These are phyloP conservation scores for Globisporangium irregulare DNA, from an alignment of 352 stramenopile genomes.

Conservation along the genomic window DNA sequence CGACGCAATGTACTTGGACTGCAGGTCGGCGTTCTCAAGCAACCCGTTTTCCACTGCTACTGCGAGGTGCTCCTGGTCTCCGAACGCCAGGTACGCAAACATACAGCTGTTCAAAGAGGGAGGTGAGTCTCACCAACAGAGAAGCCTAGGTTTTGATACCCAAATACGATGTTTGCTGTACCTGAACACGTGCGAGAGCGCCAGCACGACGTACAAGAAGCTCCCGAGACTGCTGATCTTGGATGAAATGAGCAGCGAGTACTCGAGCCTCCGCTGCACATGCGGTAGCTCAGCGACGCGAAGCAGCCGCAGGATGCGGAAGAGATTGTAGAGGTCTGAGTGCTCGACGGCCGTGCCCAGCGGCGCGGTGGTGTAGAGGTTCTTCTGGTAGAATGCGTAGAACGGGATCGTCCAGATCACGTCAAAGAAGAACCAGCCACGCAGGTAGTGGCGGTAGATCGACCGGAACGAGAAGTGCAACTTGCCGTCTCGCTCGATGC, in stretches of 20 bases:
- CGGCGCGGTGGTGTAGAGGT: constrained; percentile 19
- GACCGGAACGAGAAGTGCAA: constrained; percentile 59
- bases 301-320: constrained; percentile 45
- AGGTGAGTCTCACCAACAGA: background rate
- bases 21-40: constrained; percentile 49
- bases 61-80: constrained; percentile 45
- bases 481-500: constrained; percentile 65
- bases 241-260: constrained; percentile 73
- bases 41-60: constrained; percentile 36
- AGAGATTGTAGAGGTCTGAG: constrained; percentile 43
- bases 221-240: constrained; percentile 72
- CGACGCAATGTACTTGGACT: constrained; percentile 68
- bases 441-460: constrained; percentile 52
- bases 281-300: constrained; percentile 53
- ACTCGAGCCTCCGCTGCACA: constrained; percentile 61
- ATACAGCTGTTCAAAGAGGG: constrained; percentile 31
- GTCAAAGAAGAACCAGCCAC: constrained; percentile 58
- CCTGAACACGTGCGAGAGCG: constrained; percentile 82
- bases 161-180: constrained; percentile 1
- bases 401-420: constrained; percentile 69
- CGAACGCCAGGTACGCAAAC: constrained; percentile 70
- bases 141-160: background rate
- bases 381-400: constrained; percentile 47
- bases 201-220: constrained; percentile 69
- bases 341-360: constrained; percentile 20